phyloP scores from a whole-genome alignment of 2,329 filamentous ascomycete genomes.

The Magnaporthiopsis rhizophila region DNA sequence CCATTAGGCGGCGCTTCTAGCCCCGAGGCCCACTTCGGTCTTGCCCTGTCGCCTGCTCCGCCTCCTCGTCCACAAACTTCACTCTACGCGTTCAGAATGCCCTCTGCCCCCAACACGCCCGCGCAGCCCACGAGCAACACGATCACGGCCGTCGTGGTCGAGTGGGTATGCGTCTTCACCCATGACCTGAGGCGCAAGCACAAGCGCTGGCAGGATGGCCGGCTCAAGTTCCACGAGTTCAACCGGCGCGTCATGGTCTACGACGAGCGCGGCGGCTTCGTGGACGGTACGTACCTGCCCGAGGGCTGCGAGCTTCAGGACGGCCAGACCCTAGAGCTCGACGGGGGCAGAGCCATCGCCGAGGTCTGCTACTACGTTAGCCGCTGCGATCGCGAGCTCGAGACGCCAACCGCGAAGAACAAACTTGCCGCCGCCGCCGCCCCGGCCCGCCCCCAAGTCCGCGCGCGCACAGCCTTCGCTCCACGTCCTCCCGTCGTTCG shows the following conservation, averaged over 20 bases:
- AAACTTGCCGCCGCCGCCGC: constrained; percentile 32
- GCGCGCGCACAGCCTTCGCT: neutral
- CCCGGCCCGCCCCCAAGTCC: no score
- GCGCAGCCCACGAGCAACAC: constrained; percentile 25
- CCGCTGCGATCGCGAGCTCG: constrained; percentile 69
- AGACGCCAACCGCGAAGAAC: constrained; percentile 51
- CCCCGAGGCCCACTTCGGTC: no score
- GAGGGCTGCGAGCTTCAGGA: constrained; percentile 59
- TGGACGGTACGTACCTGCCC: constrained; percentile 80
- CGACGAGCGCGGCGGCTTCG: constrained; percentile 68
- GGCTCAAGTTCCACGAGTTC: constrained; percentile 80
- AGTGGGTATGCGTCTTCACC: constrained; percentile 81
- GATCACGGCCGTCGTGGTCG: constrained; percentile 66
- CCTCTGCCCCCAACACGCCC: neutral
- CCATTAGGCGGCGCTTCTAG: no score
- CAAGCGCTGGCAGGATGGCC: constrained; percentile 91
- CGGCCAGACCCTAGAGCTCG: constrained; percentile 74
- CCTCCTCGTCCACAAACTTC: no score
- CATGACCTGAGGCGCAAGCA: constrained; percentile 78
- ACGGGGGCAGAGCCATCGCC: constrained; percentile 67
- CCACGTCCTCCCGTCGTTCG: constrained; percentile 17
- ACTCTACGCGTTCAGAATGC: no score
- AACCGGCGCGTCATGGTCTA: constrained; percentile 89
- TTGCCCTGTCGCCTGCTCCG: no score
- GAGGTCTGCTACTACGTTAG: constrained; percentile 73